Evolutionary conservation across 2,329 filamentous ascomycete genomes (phyloP), one percentile per base, ranked within the genome.

Genomic region (Sporothrix sp.): DNA sequence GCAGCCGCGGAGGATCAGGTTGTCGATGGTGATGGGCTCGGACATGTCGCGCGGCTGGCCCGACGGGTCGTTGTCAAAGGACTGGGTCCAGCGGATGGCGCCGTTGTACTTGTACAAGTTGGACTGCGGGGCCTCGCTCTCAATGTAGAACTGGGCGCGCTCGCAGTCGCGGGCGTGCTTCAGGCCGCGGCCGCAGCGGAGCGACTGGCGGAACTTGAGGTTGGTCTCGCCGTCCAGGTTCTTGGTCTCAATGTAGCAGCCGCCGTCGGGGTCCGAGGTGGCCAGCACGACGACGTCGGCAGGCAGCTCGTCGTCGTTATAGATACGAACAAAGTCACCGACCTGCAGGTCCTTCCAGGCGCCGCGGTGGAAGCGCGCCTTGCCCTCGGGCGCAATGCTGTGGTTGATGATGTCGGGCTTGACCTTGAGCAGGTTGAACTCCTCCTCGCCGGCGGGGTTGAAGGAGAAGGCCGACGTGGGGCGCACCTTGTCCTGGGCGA

Each of bases 221-320:
- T 98, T 98, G 2, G 93, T 98, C 69, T 98, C 93, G 46, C 93
- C 93, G 62, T 98, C 93, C 71, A 98, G 66, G 64, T 95, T 97
- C 72, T 97, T 98, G 2, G 93, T 98, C 68, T 98, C 93, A 20
- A 98, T 85, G 60, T 96, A 98, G 67, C 93, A 98, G 33, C 87
- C 87, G 46, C 93, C 93, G 60, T 98, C 93, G 1, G 85, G 78
- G 60, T 97, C 93, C 2, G 93, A 95, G 0, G 93, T 97, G 2
- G 93, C 87, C 21, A 98, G 70, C 38, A 98, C 85, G 43, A 97
- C 84, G 42, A 98, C 74, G 66, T 98, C 93, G 43, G 93, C 91
- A 1, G 93, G 94, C 21, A 98, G 81, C 59, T 95, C 89, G 61
- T 98, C 93, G 58, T 95, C 86, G 61, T 94, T 96, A 70, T 96